Percentiles rank a stretch among this genome's conserved stretches.
Evolutionary conservation across 768 basidiomycete genomes (phyloP).

Genomic region (Cystobasidiopsis lactophilus): DNA sequence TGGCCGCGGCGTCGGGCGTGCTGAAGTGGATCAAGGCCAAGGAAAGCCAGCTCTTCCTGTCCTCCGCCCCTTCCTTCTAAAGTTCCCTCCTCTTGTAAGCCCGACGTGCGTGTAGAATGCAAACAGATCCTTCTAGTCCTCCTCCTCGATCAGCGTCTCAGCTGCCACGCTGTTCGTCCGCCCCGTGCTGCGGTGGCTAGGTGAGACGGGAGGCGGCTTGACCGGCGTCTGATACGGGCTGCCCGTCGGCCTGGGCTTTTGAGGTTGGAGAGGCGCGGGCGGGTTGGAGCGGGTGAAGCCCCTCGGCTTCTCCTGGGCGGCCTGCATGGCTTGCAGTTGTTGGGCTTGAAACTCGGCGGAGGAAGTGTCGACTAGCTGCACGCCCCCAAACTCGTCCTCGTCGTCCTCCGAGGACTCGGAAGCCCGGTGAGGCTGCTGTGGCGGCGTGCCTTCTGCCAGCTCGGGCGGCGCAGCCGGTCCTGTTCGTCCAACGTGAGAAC

Average conservation of each 20-base stretch:
- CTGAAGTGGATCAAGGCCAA: conserved; percentile 79
- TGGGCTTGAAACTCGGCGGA: background rate
- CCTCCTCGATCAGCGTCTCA: conserved; percentile 7
- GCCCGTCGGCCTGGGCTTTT: background rate
- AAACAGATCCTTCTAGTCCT: background rate
- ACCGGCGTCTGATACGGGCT: background rate
- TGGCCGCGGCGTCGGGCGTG: conserved; percentile 72
- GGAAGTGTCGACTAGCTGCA: background rate
- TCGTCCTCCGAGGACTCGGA: background rate
- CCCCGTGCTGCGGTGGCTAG: background rate
- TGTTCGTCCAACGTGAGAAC: background rate
- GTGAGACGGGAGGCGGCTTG: background rate
- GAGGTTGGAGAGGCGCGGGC: background rate
- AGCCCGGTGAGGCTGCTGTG: background rate
- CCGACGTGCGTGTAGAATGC: background rate
- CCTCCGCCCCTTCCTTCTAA: conserved; percentile 76
- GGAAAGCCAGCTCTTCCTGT: conserved; percentile 56
- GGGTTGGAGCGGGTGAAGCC: background rate
- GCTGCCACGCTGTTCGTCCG: background rate
- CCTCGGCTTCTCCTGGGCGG: background rate
- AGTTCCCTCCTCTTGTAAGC: background rate
- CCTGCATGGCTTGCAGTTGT: background rate
- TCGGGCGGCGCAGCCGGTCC: background rate
- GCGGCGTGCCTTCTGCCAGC: background rate
- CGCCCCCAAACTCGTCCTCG: background rate